phyloP scores from a whole-genome alignment of 2,329 filamentous ascomycete genomes.

The Aureobasidium sp. region DNA sequence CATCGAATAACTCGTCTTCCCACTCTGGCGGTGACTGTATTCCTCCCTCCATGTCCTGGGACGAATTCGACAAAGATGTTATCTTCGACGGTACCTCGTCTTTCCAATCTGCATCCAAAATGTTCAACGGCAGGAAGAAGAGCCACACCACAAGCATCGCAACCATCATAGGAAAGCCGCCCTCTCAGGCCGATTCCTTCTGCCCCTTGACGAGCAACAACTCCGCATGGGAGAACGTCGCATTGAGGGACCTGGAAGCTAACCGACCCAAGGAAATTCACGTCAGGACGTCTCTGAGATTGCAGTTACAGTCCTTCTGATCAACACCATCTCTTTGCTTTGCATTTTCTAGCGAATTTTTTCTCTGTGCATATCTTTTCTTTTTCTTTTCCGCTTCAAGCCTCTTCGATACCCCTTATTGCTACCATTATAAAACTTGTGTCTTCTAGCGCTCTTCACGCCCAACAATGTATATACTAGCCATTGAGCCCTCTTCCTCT shows the following conservation, averaged over 20 bases:
- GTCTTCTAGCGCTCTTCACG: too few species aligned
- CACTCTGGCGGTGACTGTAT: not conserved
- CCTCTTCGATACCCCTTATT: not conserved
- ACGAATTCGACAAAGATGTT: constrained; percentile 8
- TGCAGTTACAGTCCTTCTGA: not conserved
- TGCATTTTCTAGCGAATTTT: not conserved
- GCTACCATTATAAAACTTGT: not conserved
- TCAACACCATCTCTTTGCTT: not conserved
- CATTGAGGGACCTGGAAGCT: not conserved
- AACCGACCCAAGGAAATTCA: not conserved
- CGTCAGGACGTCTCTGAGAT: not conserved
- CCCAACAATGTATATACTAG: not conserved
- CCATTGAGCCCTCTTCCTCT: not conserved
- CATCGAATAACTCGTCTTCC: not conserved
- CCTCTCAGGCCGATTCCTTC: not conserved
- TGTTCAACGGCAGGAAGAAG: not conserved
- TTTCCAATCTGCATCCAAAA: not conserved
- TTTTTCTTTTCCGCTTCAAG: not conserved
- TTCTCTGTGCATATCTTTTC: not conserved
- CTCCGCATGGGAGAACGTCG: not conserved
- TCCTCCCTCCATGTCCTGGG: not conserved
- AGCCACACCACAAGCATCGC: constrained; percentile 2
- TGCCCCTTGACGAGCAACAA: not conserved
- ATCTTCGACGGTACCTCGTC: constrained; percentile 4
- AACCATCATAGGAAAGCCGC: not conserved